Conservation (phyloP, 1,139 yeast genomes). For the Saccharomycopsis hybrid region DNA sequence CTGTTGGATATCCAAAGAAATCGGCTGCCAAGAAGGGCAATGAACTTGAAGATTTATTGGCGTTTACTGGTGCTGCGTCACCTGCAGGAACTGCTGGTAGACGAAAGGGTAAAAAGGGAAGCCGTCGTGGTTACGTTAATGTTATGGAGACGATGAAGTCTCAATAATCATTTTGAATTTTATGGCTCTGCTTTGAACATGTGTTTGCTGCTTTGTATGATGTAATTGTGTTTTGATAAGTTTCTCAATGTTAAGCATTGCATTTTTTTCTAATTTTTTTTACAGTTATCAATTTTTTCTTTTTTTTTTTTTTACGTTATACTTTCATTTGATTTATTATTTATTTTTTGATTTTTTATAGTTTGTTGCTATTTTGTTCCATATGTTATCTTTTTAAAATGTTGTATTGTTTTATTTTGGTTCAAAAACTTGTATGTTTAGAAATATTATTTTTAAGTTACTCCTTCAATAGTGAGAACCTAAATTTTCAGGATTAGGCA, state of each 20-base stretch:
- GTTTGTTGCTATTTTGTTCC: too few species aligned
- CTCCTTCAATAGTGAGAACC: too few species aligned
- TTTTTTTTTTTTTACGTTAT: neutral
- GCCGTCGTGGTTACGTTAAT: slow-evolving; percentile 20
- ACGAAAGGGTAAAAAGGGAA: slow-evolving; percentile 14
- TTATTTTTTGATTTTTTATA: neutral
- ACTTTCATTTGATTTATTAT: neutral
- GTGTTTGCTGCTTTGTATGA: too few species aligned
- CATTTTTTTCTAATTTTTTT: neutral
- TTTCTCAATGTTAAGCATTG: too few species aligned
- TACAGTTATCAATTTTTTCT: neutral
- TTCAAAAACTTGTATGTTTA: too few species aligned
- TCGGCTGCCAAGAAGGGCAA: slow-evolving; percentile 5
- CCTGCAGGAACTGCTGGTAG: slow-evolving; percentile 6
- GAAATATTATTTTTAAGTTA: too few species aligned
- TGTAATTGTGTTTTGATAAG: too few species aligned
- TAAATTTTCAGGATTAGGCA: too few species aligned
- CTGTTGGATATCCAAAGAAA: slow-evolving; percentile 19
- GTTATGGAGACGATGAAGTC: slow-evolving; percentile 16
- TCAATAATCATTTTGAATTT: too few species aligned
- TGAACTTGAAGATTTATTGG: slow-evolving; percentile 19
- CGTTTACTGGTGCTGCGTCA: neutral
- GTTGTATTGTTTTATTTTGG: too few species aligned
- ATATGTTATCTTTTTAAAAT: too few species aligned
- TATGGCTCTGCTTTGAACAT: too few species aligned